Evolutionary conservation across 2,329 filamentous ascomycete species (phyloP).

Genomic region (Penicillium sumatraense): DNA sequence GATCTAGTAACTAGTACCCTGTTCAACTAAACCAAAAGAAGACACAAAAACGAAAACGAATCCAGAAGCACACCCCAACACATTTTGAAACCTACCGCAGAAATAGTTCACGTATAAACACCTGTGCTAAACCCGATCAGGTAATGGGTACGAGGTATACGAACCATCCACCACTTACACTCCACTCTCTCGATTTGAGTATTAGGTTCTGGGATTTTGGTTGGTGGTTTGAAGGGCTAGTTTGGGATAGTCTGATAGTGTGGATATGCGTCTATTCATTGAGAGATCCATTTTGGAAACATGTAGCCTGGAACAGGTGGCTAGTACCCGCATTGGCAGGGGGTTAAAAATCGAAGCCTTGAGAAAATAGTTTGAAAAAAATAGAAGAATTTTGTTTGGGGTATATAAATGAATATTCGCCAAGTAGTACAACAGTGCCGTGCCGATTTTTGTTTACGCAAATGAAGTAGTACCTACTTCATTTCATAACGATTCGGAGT

Average conservation of each 20-base stretch:
- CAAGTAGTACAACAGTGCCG: too few species aligned
- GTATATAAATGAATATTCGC: neutral
- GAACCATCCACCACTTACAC: neutral
- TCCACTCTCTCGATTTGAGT: neutral
- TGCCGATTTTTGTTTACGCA: too few species aligned
- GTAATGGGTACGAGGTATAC: constrained; percentile 1
- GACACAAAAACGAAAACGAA: constrained; percentile 1
- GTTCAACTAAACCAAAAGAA: neutral
- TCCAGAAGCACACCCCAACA: neutral
- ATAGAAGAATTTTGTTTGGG: neutral
- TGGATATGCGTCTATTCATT: too few species aligned
- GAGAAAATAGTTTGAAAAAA: too few species aligned
- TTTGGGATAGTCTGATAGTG: too few species aligned
- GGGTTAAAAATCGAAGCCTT: too few species aligned
- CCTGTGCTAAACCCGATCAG: neutral
- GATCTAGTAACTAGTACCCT: too few species aligned
- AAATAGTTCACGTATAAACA: neutral
- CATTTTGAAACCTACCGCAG: too few species aligned
- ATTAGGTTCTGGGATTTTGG: too few species aligned
- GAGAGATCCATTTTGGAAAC: too few species aligned
- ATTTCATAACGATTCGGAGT: neutral
- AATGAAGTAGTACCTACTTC: neutral
- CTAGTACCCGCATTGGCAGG: neutral
- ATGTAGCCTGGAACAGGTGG: too few species aligned
- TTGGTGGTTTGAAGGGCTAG: too few species aligned